Base-by-base conservation (phyloP, 2,329 filamentous ascomycete species). In the Aspergillus novoparasiticus region DNA sequence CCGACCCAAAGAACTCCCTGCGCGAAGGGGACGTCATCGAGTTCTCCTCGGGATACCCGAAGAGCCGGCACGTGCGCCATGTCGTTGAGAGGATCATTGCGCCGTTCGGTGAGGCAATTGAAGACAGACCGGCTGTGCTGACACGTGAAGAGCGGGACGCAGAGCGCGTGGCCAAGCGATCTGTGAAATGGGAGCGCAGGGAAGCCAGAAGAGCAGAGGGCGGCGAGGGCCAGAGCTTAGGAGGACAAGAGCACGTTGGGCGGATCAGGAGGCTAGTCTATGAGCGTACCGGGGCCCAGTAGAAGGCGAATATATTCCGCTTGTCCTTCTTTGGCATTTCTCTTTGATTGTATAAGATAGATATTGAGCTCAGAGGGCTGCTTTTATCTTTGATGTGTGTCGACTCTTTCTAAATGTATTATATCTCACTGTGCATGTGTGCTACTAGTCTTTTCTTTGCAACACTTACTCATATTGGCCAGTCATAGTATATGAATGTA, bases 1-100 rank as follows among this genome's bases (percentile, higher is more conserved):
- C 74, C 1, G 79, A 81, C 63, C 79, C 79, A 14, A 72, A 69
- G 59, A 74, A 80, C 67, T 80, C 78, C 9, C 72, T 80, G 41
- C 77, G 79, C 46, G 73, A 78, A 45, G 79, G 79, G n/a, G 79
- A 81, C 59, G 76, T 80, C 57, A 78, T 81, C 61, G 77, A 81
- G 64, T 81, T 81, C 63, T 76, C 77, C 59, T 79, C 76, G 9
- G 79, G 78, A 1, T 73, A 69, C 19, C 76, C 75, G 2, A 76
- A 77, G 68, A 77, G 76, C 60, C 74, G 75, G 14, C 69, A 68
- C 26, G 78, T 81, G 56, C 70, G 71, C 19, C 78, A 80, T 62
- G 78, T 81, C 5, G 78, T 81, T 14, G 78, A 81, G 66, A 69
- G 77, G 11, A 81, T 81, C 58, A 67, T 81, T 51, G 73, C 77